phyloP scores from a whole-genome alignment of 192 early-diverging fungal genomes.

The Coemansia sp. region DNA sequence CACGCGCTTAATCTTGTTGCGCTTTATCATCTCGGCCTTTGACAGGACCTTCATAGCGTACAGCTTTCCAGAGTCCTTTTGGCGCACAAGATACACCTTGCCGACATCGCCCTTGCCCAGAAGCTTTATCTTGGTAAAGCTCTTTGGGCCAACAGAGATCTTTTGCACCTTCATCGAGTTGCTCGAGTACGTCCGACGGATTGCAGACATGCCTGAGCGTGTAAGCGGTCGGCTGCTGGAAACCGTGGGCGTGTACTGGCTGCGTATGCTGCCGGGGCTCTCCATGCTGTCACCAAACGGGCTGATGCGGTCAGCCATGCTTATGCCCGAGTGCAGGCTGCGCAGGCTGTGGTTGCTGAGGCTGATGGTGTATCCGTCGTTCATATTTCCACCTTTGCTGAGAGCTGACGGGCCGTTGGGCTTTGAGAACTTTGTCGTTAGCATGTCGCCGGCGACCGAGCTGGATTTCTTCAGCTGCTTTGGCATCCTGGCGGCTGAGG shows the following conservation, averaged over 20 bases:
- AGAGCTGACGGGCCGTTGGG: constrained; percentile 14
- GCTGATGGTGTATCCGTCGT: constrained; percentile 42
- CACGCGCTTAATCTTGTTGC: constrained; percentile 97
- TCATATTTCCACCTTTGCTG: background rate
- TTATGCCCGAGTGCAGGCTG: constrained; percentile 32
- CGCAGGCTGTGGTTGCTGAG: constrained; percentile 53
- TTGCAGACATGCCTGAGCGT: constrained; percentile 50
- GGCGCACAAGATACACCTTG: constrained; percentile 90
- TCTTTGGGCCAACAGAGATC: constrained; percentile 79
- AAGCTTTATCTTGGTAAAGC: constrained; percentile 85
- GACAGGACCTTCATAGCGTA: constrained; percentile 98
- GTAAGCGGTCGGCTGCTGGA: constrained; percentile 45
- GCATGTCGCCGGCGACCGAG: constrained; percentile 40
- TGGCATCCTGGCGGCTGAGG: constrained; percentile 21
- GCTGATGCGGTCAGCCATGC: constrained; percentile 10
- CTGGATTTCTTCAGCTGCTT: constrained; percentile 47
- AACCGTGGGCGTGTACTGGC: constrained; percentile 26
- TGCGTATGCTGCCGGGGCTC: constrained; percentile 49
- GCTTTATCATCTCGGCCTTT: constrained; percentile 96
- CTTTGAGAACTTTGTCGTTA: constrained; percentile 27
- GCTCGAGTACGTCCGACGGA: constrained; percentile 77
- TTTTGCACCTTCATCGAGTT: constrained; percentile 79
- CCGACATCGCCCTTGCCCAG: constrained; percentile 98
- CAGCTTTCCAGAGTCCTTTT: constrained; percentile 75
- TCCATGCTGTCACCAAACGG: constrained; percentile 38